Evolutionary conservation across 2,329 filamentous ascomycete genomes (phyloP).

Genomic region (Bipolaris oryzae): DNA sequence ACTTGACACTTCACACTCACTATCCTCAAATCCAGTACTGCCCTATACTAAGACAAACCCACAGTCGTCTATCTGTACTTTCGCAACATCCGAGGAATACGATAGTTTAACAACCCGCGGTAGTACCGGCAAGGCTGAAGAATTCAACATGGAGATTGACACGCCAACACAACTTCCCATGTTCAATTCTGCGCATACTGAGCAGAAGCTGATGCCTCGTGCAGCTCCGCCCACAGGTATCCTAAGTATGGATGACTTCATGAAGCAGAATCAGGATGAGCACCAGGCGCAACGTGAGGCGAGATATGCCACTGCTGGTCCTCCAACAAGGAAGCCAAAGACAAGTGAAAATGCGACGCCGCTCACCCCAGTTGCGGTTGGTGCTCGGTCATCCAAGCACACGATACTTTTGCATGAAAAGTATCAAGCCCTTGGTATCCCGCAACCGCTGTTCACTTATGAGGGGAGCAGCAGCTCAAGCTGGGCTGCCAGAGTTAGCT

Average conservation of each 20-base stretch:
- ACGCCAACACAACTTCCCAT: background rate
- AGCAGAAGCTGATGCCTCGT: background rate
- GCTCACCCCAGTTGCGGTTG: slow-evolving; percentile 27
- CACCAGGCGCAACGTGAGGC: slow-evolving; percentile 15
- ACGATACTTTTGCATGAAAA: slow-evolving; percentile 33
- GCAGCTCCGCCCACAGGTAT: slow-evolving; percentile 8
- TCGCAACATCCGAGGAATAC: background rate
- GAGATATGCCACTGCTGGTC: background rate
- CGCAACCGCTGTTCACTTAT: slow-evolving; percentile 30
- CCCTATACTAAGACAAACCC: background rate
- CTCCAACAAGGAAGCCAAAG: slow-evolving; percentile 15
- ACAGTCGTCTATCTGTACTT: background rate
- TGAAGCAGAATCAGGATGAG: slow-evolving; percentile 14
- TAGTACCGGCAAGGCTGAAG: background rate
- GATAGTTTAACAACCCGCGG: background rate
- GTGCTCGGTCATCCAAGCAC: slow-evolving; percentile 27
- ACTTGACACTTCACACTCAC: slow-evolving; percentile 24
- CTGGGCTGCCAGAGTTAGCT: slow-evolving; percentile 31
- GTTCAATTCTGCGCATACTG: background rate
- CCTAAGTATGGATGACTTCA: slow-evolving; percentile 30
- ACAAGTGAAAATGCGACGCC: background rate
- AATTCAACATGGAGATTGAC: slow-evolving; percentile 19
- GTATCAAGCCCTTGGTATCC: slow-evolving; percentile 31
- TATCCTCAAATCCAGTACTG: slow-evolving; percentile 9
- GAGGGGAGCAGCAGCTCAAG: slow-evolving; percentile 16